Evolutionary conservation across 192 early-diverging fungal genomes (phyloP).

Genomic region (Spizellomyces sp.): DNA sequence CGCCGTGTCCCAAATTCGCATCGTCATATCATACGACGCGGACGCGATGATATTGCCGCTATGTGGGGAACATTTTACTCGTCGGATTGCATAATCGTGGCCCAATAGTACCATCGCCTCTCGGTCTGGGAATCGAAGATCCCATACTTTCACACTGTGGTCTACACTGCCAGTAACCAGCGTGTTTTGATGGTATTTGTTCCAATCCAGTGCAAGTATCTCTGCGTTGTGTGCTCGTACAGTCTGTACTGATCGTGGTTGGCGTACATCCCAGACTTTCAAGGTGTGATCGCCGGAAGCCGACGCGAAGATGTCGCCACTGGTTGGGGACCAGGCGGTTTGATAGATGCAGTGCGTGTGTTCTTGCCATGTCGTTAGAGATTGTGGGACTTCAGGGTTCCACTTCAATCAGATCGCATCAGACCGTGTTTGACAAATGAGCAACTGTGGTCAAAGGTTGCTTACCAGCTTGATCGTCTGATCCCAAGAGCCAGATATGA

Average conservation of each 20-base stretch:
- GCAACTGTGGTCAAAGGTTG: not conserved
- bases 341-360: conserved; percentile 94
- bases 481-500: conserved; percentile 95
- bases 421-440: not conserved
- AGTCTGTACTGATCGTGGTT: conserved; percentile 53
- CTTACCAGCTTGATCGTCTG: conserved; percentile 86
- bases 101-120: conserved; percentile 76
- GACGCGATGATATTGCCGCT: conserved; percentile 75
- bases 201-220: conserved; percentile 93
- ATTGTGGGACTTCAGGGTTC: conserved; percentile 76
- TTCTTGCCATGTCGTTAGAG: conserved; percentile 83
- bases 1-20: conserved; percentile 85
- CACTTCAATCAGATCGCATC: conserved; percentile 57
- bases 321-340: conserved; percentile 81
- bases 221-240: conserved; percentile 80
- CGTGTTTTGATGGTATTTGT: conserved; percentile 85
- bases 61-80: conserved; percentile 94
- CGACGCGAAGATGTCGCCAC: conserved; percentile 78
- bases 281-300: conserved; percentile 88
- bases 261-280: conserved; percentile 89
- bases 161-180: conserved; percentile 93
- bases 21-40: conserved; percentile 96
- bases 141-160: conserved; percentile 88
- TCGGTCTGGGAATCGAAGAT: conserved; percentile 74
- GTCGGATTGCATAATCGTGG: conserved; percentile 91